phyloP scores from a whole-genome alignment of 2,329 filamentous ascomycete species.

The Hypoxylon sp. region DNA sequence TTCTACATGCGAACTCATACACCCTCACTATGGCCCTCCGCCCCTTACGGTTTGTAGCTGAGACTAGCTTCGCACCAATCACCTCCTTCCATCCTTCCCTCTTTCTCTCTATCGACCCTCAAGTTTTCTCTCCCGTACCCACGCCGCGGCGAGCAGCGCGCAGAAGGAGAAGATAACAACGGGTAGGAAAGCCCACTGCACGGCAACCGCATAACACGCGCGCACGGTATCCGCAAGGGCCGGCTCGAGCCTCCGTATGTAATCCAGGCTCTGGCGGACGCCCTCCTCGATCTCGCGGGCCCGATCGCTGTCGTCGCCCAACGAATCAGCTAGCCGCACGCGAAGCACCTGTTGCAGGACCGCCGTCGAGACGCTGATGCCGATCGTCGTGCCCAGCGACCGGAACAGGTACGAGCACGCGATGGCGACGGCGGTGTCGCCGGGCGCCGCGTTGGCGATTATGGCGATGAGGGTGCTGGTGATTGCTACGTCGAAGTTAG shows the following conservation, averaged over 20 bases:
- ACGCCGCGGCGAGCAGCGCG: conserved; percentile 59
- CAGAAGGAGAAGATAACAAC: conserved; percentile 53
- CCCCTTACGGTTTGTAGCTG: no score
- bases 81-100: no score
- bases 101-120: conserved; percentile 44
- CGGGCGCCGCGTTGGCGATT: conserved; percentile 74
- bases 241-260: conserved; percentile 74
- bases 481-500: conserved; percentile 70
- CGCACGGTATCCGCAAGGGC: conserved; percentile 70
- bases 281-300: conserved; percentile 75
- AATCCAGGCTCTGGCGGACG: conserved; percentile 78
- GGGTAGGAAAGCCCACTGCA: conserved; percentile 57
- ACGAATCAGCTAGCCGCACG: conserved; percentile 63
- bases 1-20: neutral
- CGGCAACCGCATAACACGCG: conserved; percentile 70
- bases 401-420: conserved; percentile 87
- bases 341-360: conserved; percentile 78
- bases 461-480: conserved; percentile 79
- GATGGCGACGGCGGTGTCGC: conserved; percentile 80
- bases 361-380: conserved; percentile 77
- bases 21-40: no score
- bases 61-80: neutral
- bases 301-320: conserved; percentile 66
- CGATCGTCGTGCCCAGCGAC: conserved; percentile 80
- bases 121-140: conserved; percentile 69